These are phyloP conservation scores for Fragaria vesca DNA, from an alignment of 306 rosid genomes.

Conservation along the genomic window DNA sequence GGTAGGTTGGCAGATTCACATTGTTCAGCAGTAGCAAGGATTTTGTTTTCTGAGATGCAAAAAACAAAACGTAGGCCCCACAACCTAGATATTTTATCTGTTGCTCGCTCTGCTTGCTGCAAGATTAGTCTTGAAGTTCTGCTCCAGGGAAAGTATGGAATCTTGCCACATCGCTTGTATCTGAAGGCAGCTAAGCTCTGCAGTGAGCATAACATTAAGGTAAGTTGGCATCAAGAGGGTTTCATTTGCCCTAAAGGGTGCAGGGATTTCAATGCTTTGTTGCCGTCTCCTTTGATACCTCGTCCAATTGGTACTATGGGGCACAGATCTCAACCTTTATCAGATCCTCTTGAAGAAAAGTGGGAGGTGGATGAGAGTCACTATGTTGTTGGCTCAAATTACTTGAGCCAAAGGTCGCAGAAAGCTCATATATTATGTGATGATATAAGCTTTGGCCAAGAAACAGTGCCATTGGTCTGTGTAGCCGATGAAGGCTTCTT, in stretches of 20 bases:
- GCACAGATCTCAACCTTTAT: slow-evolving; percentile 30
- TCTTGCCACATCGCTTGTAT: slow-evolving; percentile 70
- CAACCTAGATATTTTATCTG: slow-evolving; percentile 65
- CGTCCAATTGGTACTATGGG: slow-evolving; percentile 39
- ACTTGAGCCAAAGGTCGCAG: slow-evolving; percentile 50
- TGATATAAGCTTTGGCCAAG: slow-evolving; percentile 93
- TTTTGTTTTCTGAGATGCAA: slow-evolving; percentile 84
- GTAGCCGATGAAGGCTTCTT: slow-evolving; percentile 60
- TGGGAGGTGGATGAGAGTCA: slow-evolving; percentile 80
- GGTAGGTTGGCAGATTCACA: slow-evolving; percentile 62
- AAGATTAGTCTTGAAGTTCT: slow-evolving; percentile 61
- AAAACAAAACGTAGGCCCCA: slow-evolving; percentile 78
- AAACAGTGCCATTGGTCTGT: slow-evolving; percentile 73
- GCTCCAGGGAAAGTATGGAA: slow-evolving; percentile 71
- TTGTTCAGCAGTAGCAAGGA: slow-evolving; percentile 75
- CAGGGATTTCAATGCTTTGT: slow-evolving; percentile 43
- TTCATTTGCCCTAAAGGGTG: slow-evolving; percentile 82
- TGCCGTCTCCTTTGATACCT: slow-evolving; percentile 57
- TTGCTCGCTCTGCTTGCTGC: slow-evolving; percentile 83
- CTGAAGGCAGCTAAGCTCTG: slow-evolving; percentile 92
- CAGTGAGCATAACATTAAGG: slow-evolving; percentile 62
- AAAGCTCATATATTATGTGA: slow-evolving; percentile 59
- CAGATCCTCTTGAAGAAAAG: slow-evolving; percentile 47
- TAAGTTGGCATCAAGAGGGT: slow-evolving; percentile 75
- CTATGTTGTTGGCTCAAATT: slow-evolving; percentile 51